Evolutionary conservation across 2,329 filamentous ascomycete genomes (phyloP).

Genomic region (Hymenoscyphus repandus): DNA sequence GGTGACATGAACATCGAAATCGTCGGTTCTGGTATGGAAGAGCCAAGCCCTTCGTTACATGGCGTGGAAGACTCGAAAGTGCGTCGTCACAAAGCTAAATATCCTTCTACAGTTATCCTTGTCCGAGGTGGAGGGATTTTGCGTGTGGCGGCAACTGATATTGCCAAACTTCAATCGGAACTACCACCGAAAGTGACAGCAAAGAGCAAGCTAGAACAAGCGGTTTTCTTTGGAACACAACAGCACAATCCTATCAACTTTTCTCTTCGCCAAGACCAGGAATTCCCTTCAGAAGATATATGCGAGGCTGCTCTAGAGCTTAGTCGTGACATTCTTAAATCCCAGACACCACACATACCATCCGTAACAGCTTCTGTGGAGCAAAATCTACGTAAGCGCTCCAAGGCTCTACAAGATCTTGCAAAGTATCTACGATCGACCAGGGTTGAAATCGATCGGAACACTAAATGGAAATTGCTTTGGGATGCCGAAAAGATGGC

Average conservation of each 20-base stretch:
- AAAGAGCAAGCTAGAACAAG: slow-evolving; percentile 88
- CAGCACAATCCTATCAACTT: slow-evolving; percentile 86
- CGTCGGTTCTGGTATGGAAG: slow-evolving; percentile 59
- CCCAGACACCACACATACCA: slow-evolving; percentile 68
- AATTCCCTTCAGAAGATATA: slow-evolving; percentile 66
- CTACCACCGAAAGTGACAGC: slow-evolving; percentile 63
- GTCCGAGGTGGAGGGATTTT: slow-evolving; percentile 59
- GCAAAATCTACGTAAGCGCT: slow-evolving; percentile 69
- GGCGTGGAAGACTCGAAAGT: slow-evolving; percentile 43
- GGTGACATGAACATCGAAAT: slow-evolving; percentile 59
- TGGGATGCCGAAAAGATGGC: slow-evolving; percentile 87
- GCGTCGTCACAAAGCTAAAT: slow-evolving; percentile 52
- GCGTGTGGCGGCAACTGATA: slow-evolving; percentile 52
- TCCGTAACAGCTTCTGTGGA: slow-evolving; percentile 71
- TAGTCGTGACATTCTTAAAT: slow-evolving; percentile 76
- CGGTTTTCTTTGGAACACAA: slow-evolving; percentile 83
- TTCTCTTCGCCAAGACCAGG: slow-evolving; percentile 58
- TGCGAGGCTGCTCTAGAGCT: slow-evolving; percentile 71
- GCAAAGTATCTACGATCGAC: slow-evolving; percentile 65
- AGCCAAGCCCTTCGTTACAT: slow-evolving; percentile 38
- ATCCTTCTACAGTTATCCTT: slow-evolving; percentile 56
- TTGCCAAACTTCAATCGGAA: slow-evolving; percentile 55
- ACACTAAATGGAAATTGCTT: slow-evolving; percentile 74
- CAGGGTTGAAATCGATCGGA: slow-evolving; percentile 59
- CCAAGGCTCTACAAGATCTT: slow-evolving; percentile 69